Evolutionary conservation across 148 eudicot genomes (phyloP).

Genomic region (Vaccinium darrowii): DNA sequence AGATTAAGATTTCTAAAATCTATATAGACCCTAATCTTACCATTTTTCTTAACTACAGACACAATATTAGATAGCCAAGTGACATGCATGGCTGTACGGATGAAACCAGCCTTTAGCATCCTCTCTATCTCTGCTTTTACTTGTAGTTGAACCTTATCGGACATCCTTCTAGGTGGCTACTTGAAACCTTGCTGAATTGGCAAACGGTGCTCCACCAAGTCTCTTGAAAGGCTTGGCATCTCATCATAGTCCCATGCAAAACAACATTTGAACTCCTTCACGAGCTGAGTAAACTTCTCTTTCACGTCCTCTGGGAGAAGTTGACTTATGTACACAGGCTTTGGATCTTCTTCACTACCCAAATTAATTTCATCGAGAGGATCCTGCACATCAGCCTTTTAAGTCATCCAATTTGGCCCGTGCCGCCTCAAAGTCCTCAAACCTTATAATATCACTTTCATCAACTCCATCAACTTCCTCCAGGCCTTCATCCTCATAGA

Average conservation of each 20-base stretch:
- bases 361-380: not conserved
- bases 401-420: not conserved
- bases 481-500: not conserved
- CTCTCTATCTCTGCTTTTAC: not conserved
- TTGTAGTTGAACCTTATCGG: not conserved
- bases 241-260: not conserved
- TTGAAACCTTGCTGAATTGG: not conserved
- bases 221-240: not conserved
- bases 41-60: not conserved
- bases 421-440: not conserved
- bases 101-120: not conserved
- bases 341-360: not conserved
- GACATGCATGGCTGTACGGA: not conserved
- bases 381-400: not conserved
- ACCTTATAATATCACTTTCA: not conserved
- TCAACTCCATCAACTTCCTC: too few species aligned
- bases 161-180: not conserved
- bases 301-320: not conserved
- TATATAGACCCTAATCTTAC: not conserved
- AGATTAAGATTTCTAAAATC: not conserved
- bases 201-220: not conserved
- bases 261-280: not conserved
- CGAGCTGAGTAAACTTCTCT: not conserved
- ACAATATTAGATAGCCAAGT: not conserved
- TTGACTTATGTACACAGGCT: not conserved